Base-by-base conservation (phyloP, 441 rosid genomes). In the Pelargonium cotyledonis region DNA sequence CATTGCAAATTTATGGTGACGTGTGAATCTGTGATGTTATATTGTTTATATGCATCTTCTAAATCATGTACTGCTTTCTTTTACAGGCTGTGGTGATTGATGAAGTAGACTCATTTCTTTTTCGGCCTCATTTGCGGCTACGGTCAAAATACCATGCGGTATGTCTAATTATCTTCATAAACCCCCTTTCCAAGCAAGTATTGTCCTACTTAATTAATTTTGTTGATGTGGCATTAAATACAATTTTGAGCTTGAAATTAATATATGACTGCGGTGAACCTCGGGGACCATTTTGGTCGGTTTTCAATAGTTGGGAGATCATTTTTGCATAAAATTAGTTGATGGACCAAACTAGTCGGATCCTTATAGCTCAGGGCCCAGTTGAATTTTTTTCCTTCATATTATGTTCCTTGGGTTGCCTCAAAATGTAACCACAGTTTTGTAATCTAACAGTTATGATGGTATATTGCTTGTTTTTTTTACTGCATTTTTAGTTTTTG, bases 71-170 rank as follows among this genome's bases (percentile, higher is more conserved):
- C 29, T 57, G 10, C 63, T 66, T 10, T 43, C 35, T 76, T 76
- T 84, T 72, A 65, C 87, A 91, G 99, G 91, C 85, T 68, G 96
- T 92, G 73, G 97, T 92, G 72, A 87, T 95, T 66, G 91, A 90
- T 73, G 99, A 95, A 80, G 98, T 95, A 72, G 99, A 95, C 74
- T 68, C 88, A 44, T 90, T 95, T 78, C 95, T 95, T 49, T 92
- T 92, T 75, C 89, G 99, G 66, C 99, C 97, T 73, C 95, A 78
- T 79, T 81, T 95, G 84, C 94, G 88, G 57, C 69, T 83, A 62
- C 87, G 95, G 65, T 91, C 98, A 63, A 90, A 95, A 72, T 88
- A 92, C 82, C 92, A 90, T 72, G 95, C 95, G 41, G 97, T 95
- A 88, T 67, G 96, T 87, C 63, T 61, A 18, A 64, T 70, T 8